phyloP scores from a whole-genome alignment of 1,284 basidiomycete species.

The Trametes sp. region DNA sequence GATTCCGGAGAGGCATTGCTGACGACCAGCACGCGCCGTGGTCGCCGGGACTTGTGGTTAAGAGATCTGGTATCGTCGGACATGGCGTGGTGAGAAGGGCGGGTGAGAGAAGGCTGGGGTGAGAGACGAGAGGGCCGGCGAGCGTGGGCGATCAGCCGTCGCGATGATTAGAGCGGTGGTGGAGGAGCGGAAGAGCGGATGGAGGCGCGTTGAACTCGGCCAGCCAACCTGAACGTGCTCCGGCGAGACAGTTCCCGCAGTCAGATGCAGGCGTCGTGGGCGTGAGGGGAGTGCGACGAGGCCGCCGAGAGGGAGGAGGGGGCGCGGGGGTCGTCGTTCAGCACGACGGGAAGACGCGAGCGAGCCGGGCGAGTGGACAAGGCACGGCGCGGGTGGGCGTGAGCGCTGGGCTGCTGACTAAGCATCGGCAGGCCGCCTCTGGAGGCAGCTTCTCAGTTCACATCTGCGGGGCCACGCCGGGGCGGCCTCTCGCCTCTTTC shows the following conservation, averaged over 20 bases:
- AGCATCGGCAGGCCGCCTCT: slow-evolving; percentile 28
- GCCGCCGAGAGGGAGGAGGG: slow-evolving; percentile 15
- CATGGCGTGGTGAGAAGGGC: slow-evolving; percentile 39
- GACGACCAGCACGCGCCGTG: slow-evolving; percentile 55
- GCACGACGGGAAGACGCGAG: slow-evolving; percentile 34
- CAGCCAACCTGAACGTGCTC: slow-evolving; percentile 27
- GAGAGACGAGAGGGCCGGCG: slow-evolving; percentile 9
- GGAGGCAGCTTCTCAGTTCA: slow-evolving; percentile 21
- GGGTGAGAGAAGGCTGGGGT: slow-evolving; percentile 4
- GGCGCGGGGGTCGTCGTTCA: slow-evolving; percentile 32
- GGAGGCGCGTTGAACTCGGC: slow-evolving; percentile 23
- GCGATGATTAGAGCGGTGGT: slow-evolving; percentile 16
- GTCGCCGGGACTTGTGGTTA: slow-evolving; percentile 30
- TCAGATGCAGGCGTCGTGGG: slow-evolving; percentile 7
- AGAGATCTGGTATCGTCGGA: slow-evolving; percentile 53
- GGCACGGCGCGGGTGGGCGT: slow-evolving; percentile 24
- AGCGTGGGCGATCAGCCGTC: slow-evolving; percentile 31
- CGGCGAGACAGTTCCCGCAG: slow-evolving; percentile 1
- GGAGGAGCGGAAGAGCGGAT: slow-evolving; percentile 22
- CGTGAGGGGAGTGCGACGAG: slow-evolving; percentile 4
- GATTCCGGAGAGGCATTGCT: slow-evolving; percentile 65
- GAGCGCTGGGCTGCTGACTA: slow-evolving; percentile 31
- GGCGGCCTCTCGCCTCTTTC: slow-evolving; percentile 8
- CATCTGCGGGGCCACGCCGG: neutral
- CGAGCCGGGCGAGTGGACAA: slow-evolving; percentile 33